A percentile compares a stretch with the other conserved stretches of the same genome.
phyloP scores from a whole-genome alignment of 1,284 basidiomycete species.

The Rhodotorula sp. region DNA sequence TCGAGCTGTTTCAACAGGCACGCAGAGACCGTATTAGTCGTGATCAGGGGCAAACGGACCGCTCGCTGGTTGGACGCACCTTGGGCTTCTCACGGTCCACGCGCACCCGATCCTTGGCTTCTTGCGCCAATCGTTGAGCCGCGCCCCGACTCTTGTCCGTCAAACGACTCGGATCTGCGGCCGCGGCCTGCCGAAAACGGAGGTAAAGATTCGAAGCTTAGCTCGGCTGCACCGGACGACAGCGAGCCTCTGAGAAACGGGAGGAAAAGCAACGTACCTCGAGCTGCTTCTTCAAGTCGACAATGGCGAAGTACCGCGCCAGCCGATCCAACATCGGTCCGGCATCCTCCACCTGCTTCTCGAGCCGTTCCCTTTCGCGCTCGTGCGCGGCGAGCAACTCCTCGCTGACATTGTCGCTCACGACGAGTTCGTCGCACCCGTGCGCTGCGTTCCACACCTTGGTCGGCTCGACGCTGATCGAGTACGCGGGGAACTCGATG shows the following conservation, averaged over 20 bases:
- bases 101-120: conserved; percentile 96
- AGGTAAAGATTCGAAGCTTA: neutral
- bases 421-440: conserved; percentile 28
- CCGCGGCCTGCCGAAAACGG: conserved; percentile 55
- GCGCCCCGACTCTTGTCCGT: conserved; percentile 68
- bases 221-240: neutral
- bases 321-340: conserved; percentile 72
- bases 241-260: too few relatives aligned
- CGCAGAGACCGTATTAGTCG: neutral
- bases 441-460: conserved; percentile 23
- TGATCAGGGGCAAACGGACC: neutral
- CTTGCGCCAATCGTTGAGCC: conserved; percentile 64
- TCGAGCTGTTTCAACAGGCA: conserved; percentile 63
- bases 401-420: conserved; percentile 80
- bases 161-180: conserved; percentile 71
- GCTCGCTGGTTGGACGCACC: conserved; percentile 54
- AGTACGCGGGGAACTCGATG: conserved; percentile 25
- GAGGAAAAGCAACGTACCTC: conserved; percentile 51
- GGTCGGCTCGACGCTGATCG: conserved; percentile 29
- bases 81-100: conserved; percentile 92
- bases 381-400: conserved; percentile 85
- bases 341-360: conserved; percentile 74
- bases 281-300: conserved; percentile 83
- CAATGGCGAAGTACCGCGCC: conserved; percentile 87
- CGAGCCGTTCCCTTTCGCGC: conserved; percentile 74